Evolutionary conservation across 164 flowering plant genomes (phyloP).

Genomic region (Vitis vinifera): ASM3070453v1 NC_081822.1:2692001-2692500

Average conservation of each 20-base stretch:
- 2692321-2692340: conserved; percentile 72
- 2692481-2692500: conserved; percentile 48
- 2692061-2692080: conserved; percentile 91
- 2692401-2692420: conserved; percentile 53
- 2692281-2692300: conserved; percentile 73
- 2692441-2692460: conserved; percentile 63
- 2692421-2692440: conserved; percentile 46
- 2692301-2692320: conserved; percentile 65
- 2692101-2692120: conserved; percentile 86
- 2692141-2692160: conserved; percentile 66
- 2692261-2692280: conserved; percentile 68
- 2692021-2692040: conserved; percentile 69
- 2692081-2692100: conserved; percentile 74
- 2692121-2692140: conserved; percentile 63
- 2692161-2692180: conserved; percentile 61
- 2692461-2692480: conserved; percentile 50
- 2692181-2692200: conserved; percentile 65
- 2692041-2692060: conserved; percentile 73
- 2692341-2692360: conserved; percentile 54
- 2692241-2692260: conserved; percentile 71
- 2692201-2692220: conserved; percentile 75
- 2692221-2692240: conserved; percentile 82
- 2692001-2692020: conserved; percentile 61
- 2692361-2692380: conserved; percentile 47
- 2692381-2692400: conserved; percentile 63